A percentile compares a stretch with the other conserved stretches of the same genome.
These are phyloP conservation scores for Dipodascus geniculatus DNA, from an alignment of 805 yeast genomes.

Conservation along the genomic window DNA sequence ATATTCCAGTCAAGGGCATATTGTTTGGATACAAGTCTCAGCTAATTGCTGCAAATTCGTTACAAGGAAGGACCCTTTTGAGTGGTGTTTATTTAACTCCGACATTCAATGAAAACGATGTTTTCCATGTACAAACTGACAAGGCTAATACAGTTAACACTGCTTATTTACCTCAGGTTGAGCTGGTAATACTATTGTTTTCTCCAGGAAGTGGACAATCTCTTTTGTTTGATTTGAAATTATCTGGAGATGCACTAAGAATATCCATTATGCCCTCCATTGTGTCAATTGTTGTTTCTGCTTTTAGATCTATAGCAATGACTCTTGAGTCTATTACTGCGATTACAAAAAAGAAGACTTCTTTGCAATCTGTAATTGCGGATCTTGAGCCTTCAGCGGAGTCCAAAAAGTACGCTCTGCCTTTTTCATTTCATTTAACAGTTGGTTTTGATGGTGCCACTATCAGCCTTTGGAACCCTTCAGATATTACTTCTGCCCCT, in stretches of 20 bases:
- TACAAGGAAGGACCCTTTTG: slow-evolving; percentile 55
- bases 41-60: slow-evolving; percentile 50
- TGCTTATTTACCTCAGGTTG: slow-evolving; percentile 20
- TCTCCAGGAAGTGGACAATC: slow-evolving; percentile 3
- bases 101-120: slow-evolving; percentile 43
- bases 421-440: slow-evolving; percentile 10
- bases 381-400: neutral
- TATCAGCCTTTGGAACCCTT: slow-evolving; percentile 17
- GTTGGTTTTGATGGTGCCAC: slow-evolving; percentile 19
- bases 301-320: neutral
- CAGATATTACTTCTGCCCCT: slow-evolving; percentile 6
- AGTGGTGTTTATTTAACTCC: slow-evolving; percentile 60
- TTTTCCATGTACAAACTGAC: slow-evolving; percentile 3
- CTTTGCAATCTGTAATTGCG: neutral
- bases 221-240: slow-evolving; percentile 10
- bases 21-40: slow-evolving; percentile 67
- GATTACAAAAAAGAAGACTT: neutral
- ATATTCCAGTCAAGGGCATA: slow-evolving; percentile 44
- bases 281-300: slow-evolving; percentile 18
- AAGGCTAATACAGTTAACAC: slow-evolving; percentile 15
- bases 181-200: slow-evolving; percentile 10
- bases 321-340: neutral
- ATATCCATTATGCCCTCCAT: slow-evolving; percentile 18
- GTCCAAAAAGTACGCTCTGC: slow-evolving; percentile 8
- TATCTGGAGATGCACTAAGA: slow-evolving; percentile 20